A percentile compares a stretch with the other conserved stretches of the same genome.
These are phyloP conservation scores for Arxiozyma bovina DNA, from an alignment of 1,139 yeast species.

Conservation along the genomic window DNA sequence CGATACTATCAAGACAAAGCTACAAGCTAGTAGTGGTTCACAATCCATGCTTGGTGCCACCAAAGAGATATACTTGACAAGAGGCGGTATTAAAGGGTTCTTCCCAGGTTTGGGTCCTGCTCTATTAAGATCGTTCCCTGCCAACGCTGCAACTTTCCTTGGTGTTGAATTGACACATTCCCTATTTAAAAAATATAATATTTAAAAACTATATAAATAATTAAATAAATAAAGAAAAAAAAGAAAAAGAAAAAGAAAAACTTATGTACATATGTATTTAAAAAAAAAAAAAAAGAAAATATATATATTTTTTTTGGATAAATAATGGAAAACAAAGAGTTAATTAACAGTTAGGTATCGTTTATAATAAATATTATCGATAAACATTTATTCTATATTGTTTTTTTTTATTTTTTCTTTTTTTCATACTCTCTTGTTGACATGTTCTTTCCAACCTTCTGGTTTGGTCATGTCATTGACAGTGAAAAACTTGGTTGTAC, in stretches of 20 bases:
- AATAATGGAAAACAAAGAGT: no score
- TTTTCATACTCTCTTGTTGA: neutral
- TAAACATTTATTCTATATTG: no score
- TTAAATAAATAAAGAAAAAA: conserved; percentile 1
- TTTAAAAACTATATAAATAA: neutral
- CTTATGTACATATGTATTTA: conserved; percentile 2
- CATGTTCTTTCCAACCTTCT: conserved; percentile 54
- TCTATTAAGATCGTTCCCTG: conserved; percentile 88
- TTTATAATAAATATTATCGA: neutral
- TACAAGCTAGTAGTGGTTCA: conserved; percentile 54
- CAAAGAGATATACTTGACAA: conserved; percentile 44
- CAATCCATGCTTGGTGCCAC: conserved; percentile 62
- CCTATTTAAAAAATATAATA: conserved; percentile 40
- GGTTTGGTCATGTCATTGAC: conserved; percentile 59
- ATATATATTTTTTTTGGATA: no score
- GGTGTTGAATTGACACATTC: conserved; percentile 88
- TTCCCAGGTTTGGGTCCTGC: conserved; percentile 99
- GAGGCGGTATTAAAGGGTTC: conserved; percentile 83
- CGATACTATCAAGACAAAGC: conserved; percentile 86
- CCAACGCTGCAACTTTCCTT: conserved; percentile 93
- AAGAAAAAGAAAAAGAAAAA: neutral
- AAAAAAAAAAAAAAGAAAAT: neutral
- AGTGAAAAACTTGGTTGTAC: conserved; percentile 66
- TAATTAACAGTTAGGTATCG: neutral
- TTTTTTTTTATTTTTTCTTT: neutral